Evolutionary conservation across 306 rosid species (phyloP), one percentile per base, ranked within the genome.

Genomic region (Trifolium subterraneum): DNA sequence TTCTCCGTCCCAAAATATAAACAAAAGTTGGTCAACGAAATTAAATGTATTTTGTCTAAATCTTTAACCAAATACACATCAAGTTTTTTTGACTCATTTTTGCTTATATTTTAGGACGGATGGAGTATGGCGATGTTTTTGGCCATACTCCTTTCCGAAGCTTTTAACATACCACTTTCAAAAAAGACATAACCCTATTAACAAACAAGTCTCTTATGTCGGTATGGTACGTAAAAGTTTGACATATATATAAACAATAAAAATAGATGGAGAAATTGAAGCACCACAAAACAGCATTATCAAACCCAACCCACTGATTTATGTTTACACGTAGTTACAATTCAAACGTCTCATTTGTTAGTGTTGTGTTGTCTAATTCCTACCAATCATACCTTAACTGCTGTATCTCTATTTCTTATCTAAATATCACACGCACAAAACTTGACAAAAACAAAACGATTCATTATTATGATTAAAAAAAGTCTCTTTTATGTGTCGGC

Each of bases 341-440:
- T 56, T 58, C 51, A 31, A 48, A 76, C 48, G 48, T 39, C 68
- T 68, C 64, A 15, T 39, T 70, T 70, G 18, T 68, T 64, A 35
- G 19, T 51, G 60, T 44, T 58, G 44, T 27, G 68, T 61, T 71
- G 77, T 74, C 79, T 59, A 83, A 63, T 60, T 41, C 50, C 72
- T 13, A 38, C 78, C 75, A 22, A 35, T 72, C 51, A 70, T 59
- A 9, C 22, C 19, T 52, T 65, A 70, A 75, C 44, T 41, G 0
- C 3, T 52, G 50, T 68, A 1, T 58, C 68, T 42, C 74, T 31
- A 1, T 56, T 58, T 33, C 33, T 23, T 59, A 5, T 67, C 61
- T 58, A 51, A 6, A 31, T 58, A 51, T 74, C 69, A 39, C 44
- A 70, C 48, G 47, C 44, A 61, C 42, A 29, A 1, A 54, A 69